These are phyloP conservation scores for Chalciporus piperatus DNA, from an alignment of 768 basidiomycete genomes.

Conservation along the genomic window DNA sequence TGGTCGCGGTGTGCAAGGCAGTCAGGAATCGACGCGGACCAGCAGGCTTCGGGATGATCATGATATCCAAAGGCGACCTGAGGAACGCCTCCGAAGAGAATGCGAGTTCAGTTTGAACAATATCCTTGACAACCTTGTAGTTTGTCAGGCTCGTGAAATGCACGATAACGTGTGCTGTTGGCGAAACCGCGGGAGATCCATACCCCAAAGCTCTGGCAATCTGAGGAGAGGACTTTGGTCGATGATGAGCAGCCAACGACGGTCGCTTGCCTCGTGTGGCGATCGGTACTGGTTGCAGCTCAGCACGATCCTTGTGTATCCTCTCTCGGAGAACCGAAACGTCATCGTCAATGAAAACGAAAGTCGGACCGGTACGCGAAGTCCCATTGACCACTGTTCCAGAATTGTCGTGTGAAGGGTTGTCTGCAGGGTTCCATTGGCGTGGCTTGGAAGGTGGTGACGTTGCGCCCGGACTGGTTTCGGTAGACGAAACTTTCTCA, in stretches of 20 bases:
- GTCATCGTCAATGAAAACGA: constrained; percentile 93
- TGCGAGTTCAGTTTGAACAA: constrained; percentile 59
- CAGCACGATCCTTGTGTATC: constrained; percentile 63
- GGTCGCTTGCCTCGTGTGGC: constrained; percentile 58
- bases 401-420: constrained; percentile 18
- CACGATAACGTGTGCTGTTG: constrained; percentile 49
- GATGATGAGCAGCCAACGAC: constrained; percentile 61
- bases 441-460: constrained; percentile 17
- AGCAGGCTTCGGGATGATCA: constrained; percentile 96
- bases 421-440: constrained; percentile 22
- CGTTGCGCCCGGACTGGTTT: constrained; percentile 2
- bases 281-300: constrained; percentile 39
- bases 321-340: constrained; percentile 74
- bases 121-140: constrained; percentile 85
- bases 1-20: constrained; percentile 86
- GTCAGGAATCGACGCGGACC: constrained; percentile 93
- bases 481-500: constrained; percentile 15
- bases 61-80: constrained; percentile 74
- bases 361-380: constrained; percentile 39
- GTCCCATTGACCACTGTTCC: constrained; percentile 18
- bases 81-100: constrained; percentile 43
- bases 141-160: constrained; percentile 91
- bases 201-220: constrained; percentile 56
- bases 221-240: constrained; percentile 80
- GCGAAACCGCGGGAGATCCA: constrained; percentile 25